These are phyloP conservation scores for Mycena venus DNA, from an alignment of 768 basidiomycete genomes.

Conservation along the genomic window DNA sequence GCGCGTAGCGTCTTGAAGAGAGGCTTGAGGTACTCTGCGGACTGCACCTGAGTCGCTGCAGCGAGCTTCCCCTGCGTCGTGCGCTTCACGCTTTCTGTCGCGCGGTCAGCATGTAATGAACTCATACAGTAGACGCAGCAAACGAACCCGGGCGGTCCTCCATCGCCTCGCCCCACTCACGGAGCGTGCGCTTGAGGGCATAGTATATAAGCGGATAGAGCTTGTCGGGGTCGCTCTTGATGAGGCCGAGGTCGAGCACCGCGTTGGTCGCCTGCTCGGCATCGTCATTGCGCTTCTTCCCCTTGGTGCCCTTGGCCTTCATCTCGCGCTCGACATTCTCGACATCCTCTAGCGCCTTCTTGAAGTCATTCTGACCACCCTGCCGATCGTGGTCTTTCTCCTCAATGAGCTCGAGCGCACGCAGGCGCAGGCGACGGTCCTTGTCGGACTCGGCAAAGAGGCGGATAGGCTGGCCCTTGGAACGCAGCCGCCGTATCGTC, in stretches of 20 bases:
- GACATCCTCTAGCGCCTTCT: slow-evolving; percentile 88
- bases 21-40: slow-evolving; percentile 96
- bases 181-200: slow-evolving; percentile 90
- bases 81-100: slow-evolving; percentile 83
- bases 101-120: slow-evolving; percentile 10
- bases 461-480: slow-evolving; percentile 94
- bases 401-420: slow-evolving; percentile 96
- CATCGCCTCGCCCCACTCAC: slow-evolving; percentile 98
- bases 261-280: slow-evolving; percentile 65
- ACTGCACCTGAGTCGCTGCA: slow-evolving; percentile 95
- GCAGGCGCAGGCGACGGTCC: slow-evolving; percentile 88
- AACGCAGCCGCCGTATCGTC: slow-evolving; percentile 87
- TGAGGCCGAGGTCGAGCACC: slow-evolving; percentile 81
- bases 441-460: slow-evolving; percentile 97
- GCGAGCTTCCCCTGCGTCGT: slow-evolving; percentile 94
- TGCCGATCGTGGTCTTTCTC: slow-evolving; percentile 85
- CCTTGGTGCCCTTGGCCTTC: slow-evolving; percentile 69
- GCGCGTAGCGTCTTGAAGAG: slow-evolving; percentile 92
- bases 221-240: slow-evolving; percentile 95
- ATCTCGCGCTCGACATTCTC: slow-evolving; percentile 81
- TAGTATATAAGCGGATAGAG: slow-evolving; percentile 98
- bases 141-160: slow-evolving; percentile 90
- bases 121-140: slow-evolving; percentile 34
- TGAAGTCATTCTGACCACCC: slow-evolving; percentile 96
- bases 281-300: slow-evolving; percentile 77